Conservation (phyloP, 2,329 filamentous ascomycete genomes). For the Fusarium verticillioides region DNA sequence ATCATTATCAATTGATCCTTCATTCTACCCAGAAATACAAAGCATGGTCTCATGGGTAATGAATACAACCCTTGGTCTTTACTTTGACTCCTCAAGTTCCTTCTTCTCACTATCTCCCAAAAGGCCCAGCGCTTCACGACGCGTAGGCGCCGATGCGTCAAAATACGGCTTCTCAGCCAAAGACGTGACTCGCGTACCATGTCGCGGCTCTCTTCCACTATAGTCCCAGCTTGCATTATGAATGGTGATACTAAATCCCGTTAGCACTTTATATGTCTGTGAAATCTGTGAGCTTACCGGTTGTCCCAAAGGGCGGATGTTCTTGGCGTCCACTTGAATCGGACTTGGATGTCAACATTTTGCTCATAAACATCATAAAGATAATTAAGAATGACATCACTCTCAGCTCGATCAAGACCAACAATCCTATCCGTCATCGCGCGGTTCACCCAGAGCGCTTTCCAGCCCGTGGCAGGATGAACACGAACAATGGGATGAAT, state of each 20-base stretch:
- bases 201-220: constrained; percentile 71
- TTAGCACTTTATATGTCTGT: fast-evolving
- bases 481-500: constrained; percentile 75
- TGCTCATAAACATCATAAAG: constrained; percentile 75
- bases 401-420: constrained; percentile 75
- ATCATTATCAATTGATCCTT: background rate
- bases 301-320: constrained; percentile 80
- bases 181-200: constrained; percentile 77
- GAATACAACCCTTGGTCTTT: background rate
- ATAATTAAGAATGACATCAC: constrained; percentile 74
- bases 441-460: constrained; percentile 77
- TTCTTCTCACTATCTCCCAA: constrained; percentile 64
- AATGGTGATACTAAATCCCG: constrained; percentile 67
- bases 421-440: constrained; percentile 76
- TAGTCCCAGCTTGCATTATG: constrained; percentile 82
- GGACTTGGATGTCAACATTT: constrained; percentile 77
- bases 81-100: constrained; percentile 31
- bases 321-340: constrained; percentile 75
- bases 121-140: constrained; percentile 73
- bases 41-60: background rate
- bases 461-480: constrained; percentile 80
- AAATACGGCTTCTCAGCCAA: constrained; percentile 79
- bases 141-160: constrained; percentile 70
- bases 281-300: constrained; percentile 46
- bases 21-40: background rate